These are phyloP conservation scores for Beauveria asiatica DNA, from an alignment of 2,329 filamentous ascomycete genomes.

Conservation along the genomic window DNA sequence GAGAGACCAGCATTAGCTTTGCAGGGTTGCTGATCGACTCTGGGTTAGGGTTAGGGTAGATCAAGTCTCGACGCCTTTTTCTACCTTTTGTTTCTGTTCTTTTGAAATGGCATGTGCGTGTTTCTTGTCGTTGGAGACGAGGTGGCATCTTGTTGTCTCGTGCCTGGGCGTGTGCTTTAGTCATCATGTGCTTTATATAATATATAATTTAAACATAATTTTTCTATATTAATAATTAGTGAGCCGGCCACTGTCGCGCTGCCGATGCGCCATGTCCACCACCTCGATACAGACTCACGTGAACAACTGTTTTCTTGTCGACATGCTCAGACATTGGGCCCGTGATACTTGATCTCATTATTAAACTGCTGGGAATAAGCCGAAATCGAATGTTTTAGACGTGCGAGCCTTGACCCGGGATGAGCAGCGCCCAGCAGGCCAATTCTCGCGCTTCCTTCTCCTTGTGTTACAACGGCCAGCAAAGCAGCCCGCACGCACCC, in stretches of 20 bases:
- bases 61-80: no score
- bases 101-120: no score
- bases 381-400: background rate
- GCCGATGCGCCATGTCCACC: background rate
- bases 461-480: background rate
- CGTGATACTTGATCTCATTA: background rate
- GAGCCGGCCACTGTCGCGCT: background rate
- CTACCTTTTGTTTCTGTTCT: background rate
- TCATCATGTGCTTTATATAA: no score
- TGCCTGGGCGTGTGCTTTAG: no score
- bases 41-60: background rate
- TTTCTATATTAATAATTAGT: no score
- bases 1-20: conserved; percentile 2
- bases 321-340: background rate
- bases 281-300: background rate
- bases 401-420: background rate
- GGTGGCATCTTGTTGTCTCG: background rate
- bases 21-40: background rate
- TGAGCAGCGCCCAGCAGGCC: background rate
- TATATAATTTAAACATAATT: no score
- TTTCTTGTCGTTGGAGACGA: background rate
- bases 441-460: background rate
- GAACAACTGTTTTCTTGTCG: background rate
- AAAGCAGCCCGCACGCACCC: background rate
- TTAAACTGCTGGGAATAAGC: no score